Percentiles rank a stretch among this genome's conserved stretches.
These are phyloP conservation scores for Tardiomyces digboiensis DNA, from an alignment of 1,139 yeast genomes.

Conservation along the genomic window DNA sequence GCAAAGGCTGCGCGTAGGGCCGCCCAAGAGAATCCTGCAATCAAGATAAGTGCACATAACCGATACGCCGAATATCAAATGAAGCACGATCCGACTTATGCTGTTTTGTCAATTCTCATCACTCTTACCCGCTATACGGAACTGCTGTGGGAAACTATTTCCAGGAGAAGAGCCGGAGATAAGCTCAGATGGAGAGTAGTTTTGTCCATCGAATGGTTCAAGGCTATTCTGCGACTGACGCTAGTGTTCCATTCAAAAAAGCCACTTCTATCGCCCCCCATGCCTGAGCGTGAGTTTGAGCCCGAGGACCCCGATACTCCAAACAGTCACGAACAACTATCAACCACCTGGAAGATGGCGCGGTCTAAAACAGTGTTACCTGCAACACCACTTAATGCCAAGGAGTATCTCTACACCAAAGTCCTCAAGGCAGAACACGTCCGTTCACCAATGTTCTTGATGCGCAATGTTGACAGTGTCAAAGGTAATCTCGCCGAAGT, in stretches of 20 bases:
- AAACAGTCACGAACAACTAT: conserved; percentile 4
- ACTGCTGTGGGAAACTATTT: conserved; percentile 30
- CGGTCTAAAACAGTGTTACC: conserved; percentile 1
- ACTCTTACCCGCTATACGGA: conserved; percentile 28
- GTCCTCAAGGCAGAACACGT: conserved; percentile 28
- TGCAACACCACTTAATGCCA: conserved; percentile 10
- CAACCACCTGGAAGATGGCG: conserved; percentile 5
- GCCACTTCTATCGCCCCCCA: conserved; percentile 24
- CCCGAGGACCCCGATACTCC: conserved; percentile 15
- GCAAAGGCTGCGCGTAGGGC: conserved; percentile 21
- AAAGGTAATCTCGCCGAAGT: conserved; percentile 26
- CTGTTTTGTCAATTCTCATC: conserved; percentile 21
- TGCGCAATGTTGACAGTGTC: conserved; percentile 17
- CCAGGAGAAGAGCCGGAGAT: conserved; percentile 20
- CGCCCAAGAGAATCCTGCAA: conserved; percentile 11
- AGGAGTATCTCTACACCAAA: conserved; percentile 19
- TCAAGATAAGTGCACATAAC: conserved; percentile 20
- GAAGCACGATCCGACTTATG: conserved; percentile 18
- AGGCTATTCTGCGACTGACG: conserved; percentile 25
- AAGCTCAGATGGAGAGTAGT: conserved; percentile 24
- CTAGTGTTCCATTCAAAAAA: conserved; percentile 20
- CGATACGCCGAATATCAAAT: conserved; percentile 24
- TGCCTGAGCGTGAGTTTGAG: conserved; percentile 29
- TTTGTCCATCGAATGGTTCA: conserved; percentile 24
- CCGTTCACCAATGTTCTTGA: conserved; percentile 22